Conservation (phyloP, 148 eudicot species). For the Talinum fruticosum region DNA sequence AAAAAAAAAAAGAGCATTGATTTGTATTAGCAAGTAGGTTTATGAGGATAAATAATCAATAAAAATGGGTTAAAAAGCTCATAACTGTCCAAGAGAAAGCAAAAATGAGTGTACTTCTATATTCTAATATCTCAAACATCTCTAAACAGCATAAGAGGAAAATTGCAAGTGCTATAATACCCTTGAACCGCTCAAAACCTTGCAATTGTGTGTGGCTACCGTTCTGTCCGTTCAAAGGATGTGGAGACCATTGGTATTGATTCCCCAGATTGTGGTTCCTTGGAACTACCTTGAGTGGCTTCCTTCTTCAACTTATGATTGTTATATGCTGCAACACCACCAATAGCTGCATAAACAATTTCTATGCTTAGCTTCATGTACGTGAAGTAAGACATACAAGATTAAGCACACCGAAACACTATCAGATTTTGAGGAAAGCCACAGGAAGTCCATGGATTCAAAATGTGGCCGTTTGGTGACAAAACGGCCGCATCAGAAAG, state of each 20-base stretch:
- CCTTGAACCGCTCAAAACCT: constrained; percentile 4
- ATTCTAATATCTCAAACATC: no score
- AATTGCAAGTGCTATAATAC: neutral
- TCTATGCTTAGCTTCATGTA: constrained; percentile 7
- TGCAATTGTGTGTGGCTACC: constrained; percentile 23
- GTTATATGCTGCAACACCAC: constrained; percentile 92
- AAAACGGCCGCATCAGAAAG: no score
- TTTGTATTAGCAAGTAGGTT: no score
- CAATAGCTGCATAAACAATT: constrained; percentile 68
- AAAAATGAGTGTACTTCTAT: neutral
- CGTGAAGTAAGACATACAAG: neutral
- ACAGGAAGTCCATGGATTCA: no score
- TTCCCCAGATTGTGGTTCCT: constrained; percentile 36
- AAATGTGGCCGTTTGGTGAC: no score
- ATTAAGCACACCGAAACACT: neutral
- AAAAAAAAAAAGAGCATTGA: neutral
- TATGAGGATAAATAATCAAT: no score
- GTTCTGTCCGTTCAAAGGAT: constrained; percentile 38
- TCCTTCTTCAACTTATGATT: constrained; percentile 84
- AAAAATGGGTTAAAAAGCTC: neutral
- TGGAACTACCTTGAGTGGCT: constrained; percentile 45
- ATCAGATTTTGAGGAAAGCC: no score
- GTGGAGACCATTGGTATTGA: constrained; percentile 51
- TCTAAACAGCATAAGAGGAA: no score
- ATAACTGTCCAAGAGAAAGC: neutral